These are phyloP conservation scores for Trichoderma asperelloides DNA, from an alignment of 495 filamentous ascomycete genomes.

Conservation along the genomic window DNA sequence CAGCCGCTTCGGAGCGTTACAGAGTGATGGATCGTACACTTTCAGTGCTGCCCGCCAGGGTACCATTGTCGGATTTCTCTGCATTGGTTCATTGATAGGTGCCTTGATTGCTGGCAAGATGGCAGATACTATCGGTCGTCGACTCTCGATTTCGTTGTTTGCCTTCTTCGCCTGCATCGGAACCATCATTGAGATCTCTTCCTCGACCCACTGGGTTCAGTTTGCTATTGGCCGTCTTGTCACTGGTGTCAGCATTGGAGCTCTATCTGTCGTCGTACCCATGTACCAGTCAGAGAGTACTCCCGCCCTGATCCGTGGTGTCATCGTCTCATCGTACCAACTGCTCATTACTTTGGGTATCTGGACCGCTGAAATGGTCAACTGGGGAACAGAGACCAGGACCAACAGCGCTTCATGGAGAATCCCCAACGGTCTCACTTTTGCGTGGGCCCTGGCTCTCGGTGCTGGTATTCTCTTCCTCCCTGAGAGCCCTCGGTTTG, in stretches of 20 bases:
- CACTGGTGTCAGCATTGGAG: constrained; percentile 61
- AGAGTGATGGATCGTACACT: constrained; percentile 20
- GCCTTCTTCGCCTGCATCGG: constrained; percentile 59
- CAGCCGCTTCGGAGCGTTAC: constrained; percentile 32
- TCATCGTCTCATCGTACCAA: constrained; percentile 67
- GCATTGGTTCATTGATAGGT: constrained; percentile 61
- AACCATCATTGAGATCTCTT: constrained; percentile 57
- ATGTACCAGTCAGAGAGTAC: constrained; percentile 68
- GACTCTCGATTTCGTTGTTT: constrained; percentile 43
- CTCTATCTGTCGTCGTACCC: constrained; percentile 60
- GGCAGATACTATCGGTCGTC: constrained; percentile 37
- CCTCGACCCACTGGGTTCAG: constrained; percentile 40
- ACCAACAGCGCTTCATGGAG: constrained; percentile 56
- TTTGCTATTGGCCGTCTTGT: constrained; percentile 48
- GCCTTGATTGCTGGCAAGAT: constrained; percentile 55
- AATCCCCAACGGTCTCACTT: constrained; percentile 72
- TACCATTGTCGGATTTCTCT: constrained; percentile 48
- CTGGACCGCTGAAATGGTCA: constrained; percentile 72
- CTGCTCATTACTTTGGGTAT: constrained; percentile 84
- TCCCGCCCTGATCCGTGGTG: constrained; percentile 56
- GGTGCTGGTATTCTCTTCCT: constrained; percentile 60
- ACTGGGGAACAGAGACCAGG: constrained; percentile 58
- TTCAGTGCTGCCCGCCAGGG: constrained; percentile 45
- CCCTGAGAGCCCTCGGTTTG: constrained; percentile 63
- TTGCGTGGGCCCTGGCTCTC: constrained; percentile 68